Evolutionary conservation across 1,284 basidiomycete species (phyloP).

Genomic region (Cutaneotrichosporon cyanovorans): DNA sequence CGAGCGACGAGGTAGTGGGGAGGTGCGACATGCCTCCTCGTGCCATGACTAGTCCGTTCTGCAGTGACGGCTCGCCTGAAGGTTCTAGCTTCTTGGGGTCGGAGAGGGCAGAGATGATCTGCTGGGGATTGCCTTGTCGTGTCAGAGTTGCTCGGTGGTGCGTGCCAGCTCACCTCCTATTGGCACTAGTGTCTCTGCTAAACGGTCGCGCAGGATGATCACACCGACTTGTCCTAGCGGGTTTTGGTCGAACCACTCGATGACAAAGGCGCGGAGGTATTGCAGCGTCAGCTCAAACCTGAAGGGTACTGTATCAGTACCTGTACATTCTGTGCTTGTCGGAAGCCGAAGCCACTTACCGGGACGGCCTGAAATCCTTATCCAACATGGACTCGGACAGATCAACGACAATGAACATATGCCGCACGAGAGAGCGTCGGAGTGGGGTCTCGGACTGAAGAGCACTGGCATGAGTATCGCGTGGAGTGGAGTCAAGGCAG

Average conservation of each 20-base stretch:
- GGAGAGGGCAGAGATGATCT: slow-evolving; percentile 74
- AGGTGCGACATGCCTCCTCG: slow-evolving; percentile 86
- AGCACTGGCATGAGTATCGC: slow-evolving; percentile 42
- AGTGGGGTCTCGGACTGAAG: slow-evolving; percentile 69
- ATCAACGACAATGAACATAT: slow-evolving; percentile 84
- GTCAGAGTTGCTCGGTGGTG: neutral
- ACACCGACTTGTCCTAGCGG: slow-evolving; percentile 93
- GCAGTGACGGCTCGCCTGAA: slow-evolving; percentile 83
- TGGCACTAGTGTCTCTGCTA: slow-evolving; percentile 77
- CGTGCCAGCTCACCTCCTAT: slow-evolving; percentile 63
- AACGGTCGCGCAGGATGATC: slow-evolving; percentile 80
- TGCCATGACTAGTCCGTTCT: slow-evolving; percentile 96
- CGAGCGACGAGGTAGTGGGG: slow-evolving; percentile 88
- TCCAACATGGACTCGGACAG: slow-evolving; percentile 88
- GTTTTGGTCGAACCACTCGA: slow-evolving; percentile 99
- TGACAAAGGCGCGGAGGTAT: slow-evolving; percentile 81
- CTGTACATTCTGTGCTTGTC: too few relatives aligned
- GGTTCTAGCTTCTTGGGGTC: slow-evolving; percentile 86
- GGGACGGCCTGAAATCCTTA: slow-evolving; percentile 81
- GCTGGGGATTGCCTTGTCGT: slow-evolving; percentile 80
- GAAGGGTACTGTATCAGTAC: too few relatives aligned
- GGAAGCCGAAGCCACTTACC: too few relatives aligned
- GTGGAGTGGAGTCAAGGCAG: too few relatives aligned
- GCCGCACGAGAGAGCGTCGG: slow-evolving; percentile 90
- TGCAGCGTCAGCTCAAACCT: slow-evolving; percentile 66